Base-by-base conservation (phyloP, 176 grass and related monocot species). In the Musa troglodytarum region DNA sequence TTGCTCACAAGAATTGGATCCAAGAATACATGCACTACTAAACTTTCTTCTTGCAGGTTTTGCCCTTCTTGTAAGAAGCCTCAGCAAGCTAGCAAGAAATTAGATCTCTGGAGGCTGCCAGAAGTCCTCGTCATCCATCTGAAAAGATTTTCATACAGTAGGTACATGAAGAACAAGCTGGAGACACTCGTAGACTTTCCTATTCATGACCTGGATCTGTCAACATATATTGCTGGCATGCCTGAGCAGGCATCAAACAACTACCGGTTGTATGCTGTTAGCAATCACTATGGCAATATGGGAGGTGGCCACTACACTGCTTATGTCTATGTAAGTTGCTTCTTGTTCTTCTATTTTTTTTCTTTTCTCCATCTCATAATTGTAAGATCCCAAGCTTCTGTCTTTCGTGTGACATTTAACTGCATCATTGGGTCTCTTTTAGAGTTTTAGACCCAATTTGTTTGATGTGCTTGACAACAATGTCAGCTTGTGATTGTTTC, bases 81-180 rank as follows among this genome's bases (percentile, higher is more conserved):
- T 83, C 88, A 91, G 24, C 88, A 99, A 72, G 96, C 88, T 0
- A 87, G 85, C 73, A 99, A 99, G 81, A 99, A 99, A 83, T 72
- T 99, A 73, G 91, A 94, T 83, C 82, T 99, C 22, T 99, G 96
- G 96, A 91, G 86, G 78, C 77, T 92, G 50, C 95, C 91, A 0
- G 88, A 99, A 88, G 83, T 95, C 78, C 82, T 94, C 43, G 91
- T 99, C 49, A 94, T 95, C 76, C 96, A 99, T 83, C 88, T 94
- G 20, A 99, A 99, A 80, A 89, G 88, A 82, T 95, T 99, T 76
- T 89, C 80, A 22, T 95, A 94, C 68, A 92, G 69, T 10, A 87
- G 89, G 76, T 92, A 87, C 76, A 92, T 80, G 72, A 99, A 89
- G 82, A 91, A 89, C 79, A 99, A 99, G 74, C 88, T 99, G 1